Conservation (phyloP, 1,139 yeast genomes). For the Ogataea hybrid region DNA sequence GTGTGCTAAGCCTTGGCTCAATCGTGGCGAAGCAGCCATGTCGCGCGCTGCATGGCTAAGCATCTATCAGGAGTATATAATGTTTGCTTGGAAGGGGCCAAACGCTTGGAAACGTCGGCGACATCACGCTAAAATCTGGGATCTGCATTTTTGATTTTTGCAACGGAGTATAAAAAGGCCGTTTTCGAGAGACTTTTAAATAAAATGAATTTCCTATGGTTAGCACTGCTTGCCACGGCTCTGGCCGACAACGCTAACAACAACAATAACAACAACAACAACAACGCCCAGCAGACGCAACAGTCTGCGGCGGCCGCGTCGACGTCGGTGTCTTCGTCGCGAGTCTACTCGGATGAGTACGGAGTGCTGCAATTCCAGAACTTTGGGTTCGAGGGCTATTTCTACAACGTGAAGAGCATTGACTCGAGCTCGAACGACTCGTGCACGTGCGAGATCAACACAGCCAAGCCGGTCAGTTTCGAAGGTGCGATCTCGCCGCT, state of each 20-base stretch:
- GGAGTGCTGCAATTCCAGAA: constrained; percentile 52
- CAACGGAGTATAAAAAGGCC: constrained; percentile 1
- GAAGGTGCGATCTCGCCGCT: constrained; percentile 67
- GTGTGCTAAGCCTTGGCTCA: not conserved
- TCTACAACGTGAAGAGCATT: constrained; percentile 46
- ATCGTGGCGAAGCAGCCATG: not conserved
- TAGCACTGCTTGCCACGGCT: constrained; percentile 1
- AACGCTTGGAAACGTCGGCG: not conserved
- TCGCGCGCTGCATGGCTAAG: not conserved
- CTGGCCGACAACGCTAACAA: not conserved
- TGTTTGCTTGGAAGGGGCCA: not conserved
- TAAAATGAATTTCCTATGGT: constrained; percentile 1
- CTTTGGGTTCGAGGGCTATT: constrained; percentile 67
- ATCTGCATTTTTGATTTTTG: not conserved
- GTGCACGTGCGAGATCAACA: constrained; percentile 52
- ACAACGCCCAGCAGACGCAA: too few relatives aligned
- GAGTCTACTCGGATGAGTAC: constrained; percentile 26
- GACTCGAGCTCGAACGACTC: constrained; percentile 47
- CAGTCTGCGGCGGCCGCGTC: constrained; percentile 4
- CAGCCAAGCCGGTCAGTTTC: constrained; percentile 41
- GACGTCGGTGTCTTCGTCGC: constrained; percentile 13
- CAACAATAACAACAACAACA: not conserved
- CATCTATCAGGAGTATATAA: not conserved
- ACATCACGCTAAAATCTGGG: not conserved
- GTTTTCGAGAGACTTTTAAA: not conserved